These are phyloP conservation scores for Nannochloropsis gaditana DNA, from an alignment of 108 stramenopile species.

Conservation along the genomic window DNA sequence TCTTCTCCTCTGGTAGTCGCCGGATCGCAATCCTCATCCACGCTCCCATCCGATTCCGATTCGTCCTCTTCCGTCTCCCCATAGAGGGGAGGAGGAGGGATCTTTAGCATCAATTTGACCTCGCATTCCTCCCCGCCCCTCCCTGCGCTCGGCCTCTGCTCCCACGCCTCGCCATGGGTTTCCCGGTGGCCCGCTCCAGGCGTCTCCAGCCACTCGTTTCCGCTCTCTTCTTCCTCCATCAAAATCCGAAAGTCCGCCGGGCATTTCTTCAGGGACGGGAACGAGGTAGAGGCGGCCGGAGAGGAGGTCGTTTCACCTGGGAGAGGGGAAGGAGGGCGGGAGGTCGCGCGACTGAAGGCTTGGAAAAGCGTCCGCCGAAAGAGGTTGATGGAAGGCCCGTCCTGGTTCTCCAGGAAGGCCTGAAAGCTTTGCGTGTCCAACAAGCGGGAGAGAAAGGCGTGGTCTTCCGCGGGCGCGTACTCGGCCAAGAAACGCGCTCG, in stretches of 20 bases:
- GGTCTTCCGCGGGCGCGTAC: conserved; percentile 26
- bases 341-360: not conserved
- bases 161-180: not conserved
- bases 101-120: not conserved
- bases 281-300: not conserved
- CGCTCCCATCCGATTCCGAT: not conserved
- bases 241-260: conserved; percentile 5
- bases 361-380: conserved; percentile 32
- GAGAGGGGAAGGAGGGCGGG: not conserved
- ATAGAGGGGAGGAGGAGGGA: not conserved
- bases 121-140: conserved; percentile 1
- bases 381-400: conserved; percentile 24
- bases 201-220: not conserved
- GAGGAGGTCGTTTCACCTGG: not conserved
- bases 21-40: not conserved
- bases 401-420: conserved; percentile 41
- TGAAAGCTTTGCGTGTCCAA: conserved; percentile 38
- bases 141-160: not conserved
- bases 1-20: not conserved
- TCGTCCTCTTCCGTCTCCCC: not conserved
- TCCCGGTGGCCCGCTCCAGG: not conserved
- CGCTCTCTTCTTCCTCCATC: not conserved
- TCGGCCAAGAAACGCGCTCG: conserved; percentile 31
- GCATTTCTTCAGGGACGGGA: not conserved
- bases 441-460: conserved; percentile 30